Base-by-base conservation (phyloP, 805 yeast genomes). In the Suhomyces prunicola region DNA sequence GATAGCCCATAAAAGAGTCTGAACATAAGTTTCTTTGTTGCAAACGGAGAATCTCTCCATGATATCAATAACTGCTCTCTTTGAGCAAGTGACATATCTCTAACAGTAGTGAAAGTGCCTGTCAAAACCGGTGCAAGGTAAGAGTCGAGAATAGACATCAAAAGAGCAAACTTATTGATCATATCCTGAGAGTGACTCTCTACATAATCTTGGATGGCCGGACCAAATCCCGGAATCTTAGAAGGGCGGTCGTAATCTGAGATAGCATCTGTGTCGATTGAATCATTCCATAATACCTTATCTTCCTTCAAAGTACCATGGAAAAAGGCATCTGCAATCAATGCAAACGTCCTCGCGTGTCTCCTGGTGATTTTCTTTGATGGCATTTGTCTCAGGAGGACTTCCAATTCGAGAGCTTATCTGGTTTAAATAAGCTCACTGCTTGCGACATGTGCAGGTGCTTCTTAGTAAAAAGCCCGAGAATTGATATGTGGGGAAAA, bases 11-110 rank as follows among this genome's bases (percentile, higher is more conserved):
- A 41, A 44, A 78, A 50, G 22, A 71, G 57, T 17, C 66, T 54
- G 58, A 65, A 74, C 4, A 80, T 57, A 51, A 66, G 61, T 46
- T 79, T 69, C 50, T 71, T 68, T 7, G 56, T 49, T 2, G 66
- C 50, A 19, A 80, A 13, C 2, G 73, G 73, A 6, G 83, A 76
- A 53, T 66, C 65, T 35, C 73, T 61, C 82, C 82, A 78, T 4
- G 68, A 53, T 5, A 46, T 51, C 35, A 81, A 55, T 19, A 78
- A 53, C 4, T 50, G 54, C 44, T 62, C 70, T 22, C 73, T 61
- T 55, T 79, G 72, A 2, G 56, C 56, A 10, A 54, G n/a, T 3
- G 66, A 48, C 79, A 75, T 75, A 9, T 75, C 77, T 17, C 67
- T 57, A 4, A 75, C 50, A 26, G 68, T 60, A 27, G 70, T 73